Conservation (phyloP, 2,329 filamentous ascomycete species). For the Alternaria sp. region DNA sequence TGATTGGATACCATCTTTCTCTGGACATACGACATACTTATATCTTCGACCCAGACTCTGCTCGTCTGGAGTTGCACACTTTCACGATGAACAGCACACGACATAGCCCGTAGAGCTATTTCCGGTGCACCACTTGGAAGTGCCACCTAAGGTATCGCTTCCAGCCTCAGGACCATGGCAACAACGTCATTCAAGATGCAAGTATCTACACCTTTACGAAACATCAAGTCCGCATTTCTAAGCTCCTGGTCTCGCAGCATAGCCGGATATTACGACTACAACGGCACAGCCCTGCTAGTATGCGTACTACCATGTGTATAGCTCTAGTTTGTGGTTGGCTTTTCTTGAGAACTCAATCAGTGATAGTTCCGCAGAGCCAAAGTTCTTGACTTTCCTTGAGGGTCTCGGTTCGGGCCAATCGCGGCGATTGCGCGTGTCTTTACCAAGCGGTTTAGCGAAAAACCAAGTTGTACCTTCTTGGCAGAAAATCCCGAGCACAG, state of each 20-base stretch:
- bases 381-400: constrained; percentile 25
- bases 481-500: constrained; percentile 32
- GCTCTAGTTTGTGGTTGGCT: not conserved
- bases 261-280: constrained; percentile 32
- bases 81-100: not conserved
- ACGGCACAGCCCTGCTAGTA: constrained; percentile 12
- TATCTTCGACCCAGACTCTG: constrained; percentile 12
- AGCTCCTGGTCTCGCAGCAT: constrained; percentile 15
- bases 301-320: not conserved
- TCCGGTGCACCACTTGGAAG: constrained; percentile 9
- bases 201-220: constrained; percentile 5
- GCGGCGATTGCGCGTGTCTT: constrained; percentile 20
- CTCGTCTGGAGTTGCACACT: constrained; percentile 6
- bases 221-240: constrained; percentile 4
- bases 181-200: constrained; percentile 7
- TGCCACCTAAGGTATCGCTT: constrained; percentile 18
- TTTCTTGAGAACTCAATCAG: constrained; percentile 8
- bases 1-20: constrained; percentile 9
- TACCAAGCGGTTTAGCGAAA: constrained; percentile 30
- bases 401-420: constrained; percentile 17
- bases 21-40: constrained; percentile 27
- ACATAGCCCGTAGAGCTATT: constrained; percentile 21
- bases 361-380: constrained; percentile 20
- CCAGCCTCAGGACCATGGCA: constrained; percentile 20
- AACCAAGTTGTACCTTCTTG: constrained; percentile 27